Conservation (phyloP, 441 rosid species). For the Populus tomentosa region DNA sequence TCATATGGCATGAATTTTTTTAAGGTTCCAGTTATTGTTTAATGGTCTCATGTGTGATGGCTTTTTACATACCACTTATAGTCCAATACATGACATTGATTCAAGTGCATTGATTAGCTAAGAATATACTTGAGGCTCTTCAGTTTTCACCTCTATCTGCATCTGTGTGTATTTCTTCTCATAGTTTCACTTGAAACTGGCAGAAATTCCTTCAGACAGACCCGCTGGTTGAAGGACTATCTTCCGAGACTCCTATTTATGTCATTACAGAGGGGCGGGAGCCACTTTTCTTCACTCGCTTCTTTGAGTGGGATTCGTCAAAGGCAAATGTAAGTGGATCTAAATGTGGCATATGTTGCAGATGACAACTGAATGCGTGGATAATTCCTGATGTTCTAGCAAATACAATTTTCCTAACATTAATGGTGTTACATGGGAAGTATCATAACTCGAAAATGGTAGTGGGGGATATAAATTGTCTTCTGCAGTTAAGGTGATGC, state of each 20-base stretch:
- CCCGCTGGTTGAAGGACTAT: conserved; percentile 48
- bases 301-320: conserved; percentile 78
- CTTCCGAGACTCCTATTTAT: conserved; percentile 65
- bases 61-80: background rate
- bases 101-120: background rate
- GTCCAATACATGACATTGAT: background rate
- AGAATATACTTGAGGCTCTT: background rate
- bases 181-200: conserved; percentile 19
- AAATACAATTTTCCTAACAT: background rate
- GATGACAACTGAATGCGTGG: background rate
- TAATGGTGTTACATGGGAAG: background rate
- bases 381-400: background rate
- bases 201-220: conserved; percentile 84
- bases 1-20: background rate
- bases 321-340: conserved; percentile 65
- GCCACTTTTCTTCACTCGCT: conserved; percentile 75
- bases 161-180: background rate
- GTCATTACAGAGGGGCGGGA: conserved; percentile 75
- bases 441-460: background rate
- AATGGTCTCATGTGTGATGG: background rate
- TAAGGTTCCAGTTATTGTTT: background rate
- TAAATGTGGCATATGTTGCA: background rate
- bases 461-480: too few relatives aligned
- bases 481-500: background rate
- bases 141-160: background rate